These are phyloP conservation scores for Tripterygium wilfordii DNA, from an alignment of 177 flowering plant genomes.

Conservation along the genomic window DNA sequence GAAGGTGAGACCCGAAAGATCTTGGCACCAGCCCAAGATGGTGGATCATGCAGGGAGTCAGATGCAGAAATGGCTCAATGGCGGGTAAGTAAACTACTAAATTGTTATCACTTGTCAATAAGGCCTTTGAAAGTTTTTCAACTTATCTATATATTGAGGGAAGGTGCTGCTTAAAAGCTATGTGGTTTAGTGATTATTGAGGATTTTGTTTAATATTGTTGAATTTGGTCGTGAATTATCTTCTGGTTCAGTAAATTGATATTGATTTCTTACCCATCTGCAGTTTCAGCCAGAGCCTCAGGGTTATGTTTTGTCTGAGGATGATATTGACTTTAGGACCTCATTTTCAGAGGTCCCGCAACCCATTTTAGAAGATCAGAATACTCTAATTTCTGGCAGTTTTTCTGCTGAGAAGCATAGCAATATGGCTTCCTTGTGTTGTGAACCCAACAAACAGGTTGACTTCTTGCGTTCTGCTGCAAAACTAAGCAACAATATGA, in stretches of 20 bases:
- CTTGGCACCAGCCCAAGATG: slow-evolving; percentile 6
- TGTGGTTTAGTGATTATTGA: no score
- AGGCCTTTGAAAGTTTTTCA: no score
- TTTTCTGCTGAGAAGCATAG: neutral
- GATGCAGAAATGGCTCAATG: slow-evolving; percentile 20
- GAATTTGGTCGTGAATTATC: neutral
- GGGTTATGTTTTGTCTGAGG: neutral
- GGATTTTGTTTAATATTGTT: neutral
- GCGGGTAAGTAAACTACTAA: slow-evolving; percentile 18
- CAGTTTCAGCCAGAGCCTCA: neutral
- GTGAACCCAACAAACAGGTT: neutral
- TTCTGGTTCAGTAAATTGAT: neutral
- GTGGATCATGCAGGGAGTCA: slow-evolving; percentile 26
- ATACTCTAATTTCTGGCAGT: neutral
- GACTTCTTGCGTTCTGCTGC: slow-evolving; percentile 1
- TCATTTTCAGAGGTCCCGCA: no score
- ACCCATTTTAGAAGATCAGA: no score
- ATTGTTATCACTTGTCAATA: no score
- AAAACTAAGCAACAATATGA: slow-evolving; percentile 6
- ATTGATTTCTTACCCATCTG: neutral
- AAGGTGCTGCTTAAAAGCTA: no score
- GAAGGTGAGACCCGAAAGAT: slow-evolving; percentile 10
- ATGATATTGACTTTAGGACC: slow-evolving; percentile 1
- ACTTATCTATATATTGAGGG: no score
- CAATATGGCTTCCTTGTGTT: neutral